Base-by-base conservation (phyloP, 163 green algal species). In the Trebouxiophyceae sp. region DNA sequence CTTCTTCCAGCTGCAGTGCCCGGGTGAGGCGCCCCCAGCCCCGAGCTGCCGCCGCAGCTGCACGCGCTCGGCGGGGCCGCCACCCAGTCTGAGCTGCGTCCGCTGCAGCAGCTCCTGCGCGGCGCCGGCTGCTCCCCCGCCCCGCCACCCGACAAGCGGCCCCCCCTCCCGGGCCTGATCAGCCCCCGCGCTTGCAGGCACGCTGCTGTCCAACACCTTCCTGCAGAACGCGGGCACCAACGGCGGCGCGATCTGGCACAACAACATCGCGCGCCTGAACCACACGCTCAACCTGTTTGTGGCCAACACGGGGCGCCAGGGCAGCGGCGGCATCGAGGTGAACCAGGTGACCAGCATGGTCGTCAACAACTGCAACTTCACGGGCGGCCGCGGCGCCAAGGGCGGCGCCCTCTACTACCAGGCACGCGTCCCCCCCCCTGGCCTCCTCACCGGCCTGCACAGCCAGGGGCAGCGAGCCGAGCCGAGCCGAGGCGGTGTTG, bases 301-400 rank as follows among this genome's bases (percentile, higher is more conserved):
- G 19, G 50, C 45, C 63, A 69, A 69, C 34, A 47, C 54, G 3
- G 54, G 30, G 54, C 6, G 24, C 22, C 44, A 50, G 6, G 65
- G 65, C 19, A 61, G 39, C 29, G 56, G 26, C 3, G 65, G 65
- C 56, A 61, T 71, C 29, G 65, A 71, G 57, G 54, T 71, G 30
- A 71, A 71, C 56, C 65, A 71, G 65, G 32, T 50, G 19, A 16
- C 12, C 34, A 58, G 33, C 30, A 27, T 28, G 5, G 55, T 58
- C 55, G 60, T 70, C 24, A 12, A 5, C 54, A 54, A 32, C 44
- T 65, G 58, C 57, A 63, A 23, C 39, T 71, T 71, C 29, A 39
- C 45, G 19, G 30, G 20, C 6, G 57, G 57, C 22, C 60, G 33
- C 27, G 31, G 39, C 19, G 44, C n/a, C 22, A 71, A 71, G 44